A percentile compares a stretch with the other conserved stretches of the same genome.
Evolutionary conservation across 306 rosid genomes (phyloP).

Genomic region (Rubus parviflorus): DNA sequence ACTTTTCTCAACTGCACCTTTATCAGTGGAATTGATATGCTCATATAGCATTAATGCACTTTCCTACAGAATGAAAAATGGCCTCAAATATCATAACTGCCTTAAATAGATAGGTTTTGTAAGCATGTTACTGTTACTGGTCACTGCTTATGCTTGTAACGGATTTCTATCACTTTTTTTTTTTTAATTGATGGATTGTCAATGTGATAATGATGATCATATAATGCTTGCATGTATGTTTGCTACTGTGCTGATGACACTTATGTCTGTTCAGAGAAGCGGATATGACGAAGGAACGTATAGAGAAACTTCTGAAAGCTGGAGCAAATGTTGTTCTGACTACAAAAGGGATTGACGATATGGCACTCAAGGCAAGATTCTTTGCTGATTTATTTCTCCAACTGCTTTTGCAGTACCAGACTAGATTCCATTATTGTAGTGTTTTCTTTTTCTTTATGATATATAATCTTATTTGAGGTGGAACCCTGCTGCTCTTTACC

Average conservation of each 20-base stretch:
- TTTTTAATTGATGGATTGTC: too few species aligned
- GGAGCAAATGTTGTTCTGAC: conserved; percentile 98
- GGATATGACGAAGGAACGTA: conserved; percentile 94
- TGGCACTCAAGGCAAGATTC: conserved; percentile 82
- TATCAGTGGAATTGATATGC: background rate
- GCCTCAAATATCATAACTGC: background rate
- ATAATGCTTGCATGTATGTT: background rate
- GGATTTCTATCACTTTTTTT: background rate
- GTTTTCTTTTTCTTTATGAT: background rate
- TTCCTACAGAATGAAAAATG: background rate
- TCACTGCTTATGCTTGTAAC: background rate
- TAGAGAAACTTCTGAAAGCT: conserved; percentile 82
- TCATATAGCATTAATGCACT: background rate
- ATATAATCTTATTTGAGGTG: background rate
- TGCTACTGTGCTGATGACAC: background rate
- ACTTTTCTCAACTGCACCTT: background rate
- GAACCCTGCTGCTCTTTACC: background rate
- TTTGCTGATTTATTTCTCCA: conserved; percentile 17
- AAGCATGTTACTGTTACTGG: background rate
- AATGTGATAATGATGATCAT: background rate
- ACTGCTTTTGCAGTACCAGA: background rate
- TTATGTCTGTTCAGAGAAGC: conserved; percentile 59
- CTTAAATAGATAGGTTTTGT: conserved; percentile 4
- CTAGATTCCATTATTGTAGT: too few species aligned
- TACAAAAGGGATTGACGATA: conserved; percentile 97